A percentile compares a stretch with the other conserved stretches of the same genome.
These are phyloP conservation scores for Hypoxylon perforatum DNA, from an alignment of 495 filamentous ascomycete genomes.

Conservation along the genomic window DNA sequence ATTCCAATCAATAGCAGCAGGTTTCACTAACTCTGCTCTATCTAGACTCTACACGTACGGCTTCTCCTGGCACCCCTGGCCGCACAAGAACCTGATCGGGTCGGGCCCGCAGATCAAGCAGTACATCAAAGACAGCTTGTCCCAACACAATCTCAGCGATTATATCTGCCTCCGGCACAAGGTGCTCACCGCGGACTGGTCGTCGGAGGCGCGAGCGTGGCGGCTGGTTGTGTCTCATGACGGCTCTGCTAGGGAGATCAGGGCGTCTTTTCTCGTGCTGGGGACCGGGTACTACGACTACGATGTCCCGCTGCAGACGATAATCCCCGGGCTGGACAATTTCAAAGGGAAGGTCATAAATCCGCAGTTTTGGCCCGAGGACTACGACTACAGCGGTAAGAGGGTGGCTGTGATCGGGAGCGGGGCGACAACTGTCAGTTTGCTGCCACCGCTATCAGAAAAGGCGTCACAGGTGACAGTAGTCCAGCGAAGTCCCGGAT, in stretches of 20 bases:
- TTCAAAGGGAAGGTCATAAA: constrained; percentile 69
- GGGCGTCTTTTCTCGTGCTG: constrained; percentile 69
- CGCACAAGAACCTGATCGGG: too few relatives aligned
- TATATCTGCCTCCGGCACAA: constrained; percentile 70
- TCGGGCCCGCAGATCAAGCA: constrained; percentile 59
- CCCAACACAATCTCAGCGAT: constrained; percentile 68
- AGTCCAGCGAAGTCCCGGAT: constrained; percentile 67
- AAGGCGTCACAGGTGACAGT: constrained; percentile 64
- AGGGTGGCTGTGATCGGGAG: constrained; percentile 65
- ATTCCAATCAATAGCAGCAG: too few relatives aligned
- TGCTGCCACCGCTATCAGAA: constrained; percentile 62
- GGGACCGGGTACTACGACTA: constrained; percentile 79
- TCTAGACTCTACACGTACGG: too few relatives aligned
- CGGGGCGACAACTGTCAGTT: constrained; percentile 68
- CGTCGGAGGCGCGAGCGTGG: constrained; percentile 69
- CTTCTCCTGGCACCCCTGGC: too few relatives aligned
- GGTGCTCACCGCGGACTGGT: constrained; percentile 68
- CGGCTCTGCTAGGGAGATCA: constrained; percentile 55
- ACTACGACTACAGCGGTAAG: constrained; percentile 62
- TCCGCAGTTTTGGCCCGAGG: constrained; percentile 71
- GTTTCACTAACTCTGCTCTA: too few relatives aligned
- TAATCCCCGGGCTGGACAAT: constrained; percentile 68
- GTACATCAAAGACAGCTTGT: constrained; percentile 69
- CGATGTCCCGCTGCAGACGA: constrained; percentile 62
- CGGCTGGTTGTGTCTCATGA: constrained; percentile 65